Conservation (phyloP, 1,284 basidiomycete species). For the Lentinus polychrous region DNA sequence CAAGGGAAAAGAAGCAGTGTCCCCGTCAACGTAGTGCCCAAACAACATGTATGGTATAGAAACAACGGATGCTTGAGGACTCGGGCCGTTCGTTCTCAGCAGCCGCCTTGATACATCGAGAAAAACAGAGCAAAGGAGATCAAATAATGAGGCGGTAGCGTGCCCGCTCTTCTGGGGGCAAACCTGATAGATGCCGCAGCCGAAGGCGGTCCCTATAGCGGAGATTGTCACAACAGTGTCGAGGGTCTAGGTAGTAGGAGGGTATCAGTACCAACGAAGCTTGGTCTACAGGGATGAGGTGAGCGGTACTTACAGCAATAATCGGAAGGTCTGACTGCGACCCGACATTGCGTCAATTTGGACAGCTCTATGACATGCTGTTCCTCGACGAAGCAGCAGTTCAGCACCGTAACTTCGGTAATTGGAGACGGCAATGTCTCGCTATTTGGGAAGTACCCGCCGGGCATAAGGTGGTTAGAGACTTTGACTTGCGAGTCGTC, state of each 20-base stretch:
- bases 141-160: slow-evolving; percentile 12
- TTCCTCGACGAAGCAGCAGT: slow-evolving; percentile 53
- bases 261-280: too few relatives aligned
- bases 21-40: too few relatives aligned
- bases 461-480: neutral
- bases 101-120: too few relatives aligned
- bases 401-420: slow-evolving; percentile 45
- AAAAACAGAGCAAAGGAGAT: too few relatives aligned
- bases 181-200: slow-evolving; percentile 13
- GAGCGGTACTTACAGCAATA: slow-evolving; percentile 50
- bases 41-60: too few relatives aligned
- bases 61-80: too few relatives aligned
- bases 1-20: too few relatives aligned
- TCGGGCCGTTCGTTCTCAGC: too few relatives aligned
- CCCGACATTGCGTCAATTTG: slow-evolving; percentile 40
- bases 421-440: slow-evolving; percentile 24
- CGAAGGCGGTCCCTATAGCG: slow-evolving; percentile 15
- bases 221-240: slow-evolving; percentile 13
- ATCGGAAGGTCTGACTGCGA: slow-evolving; percentile 38
- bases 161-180: slow-evolving; percentile 11
- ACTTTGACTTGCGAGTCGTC: neutral
- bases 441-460: neutral
- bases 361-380: slow-evolving; percentile 48
- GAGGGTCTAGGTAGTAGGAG: slow-evolving; percentile 3
- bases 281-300: neutral